A percentile compares a stretch with the other conserved stretches of the same genome.
phyloP scores from a whole-genome alignment of 768 basidiomycete species.

The Mycena rosella region DNA sequence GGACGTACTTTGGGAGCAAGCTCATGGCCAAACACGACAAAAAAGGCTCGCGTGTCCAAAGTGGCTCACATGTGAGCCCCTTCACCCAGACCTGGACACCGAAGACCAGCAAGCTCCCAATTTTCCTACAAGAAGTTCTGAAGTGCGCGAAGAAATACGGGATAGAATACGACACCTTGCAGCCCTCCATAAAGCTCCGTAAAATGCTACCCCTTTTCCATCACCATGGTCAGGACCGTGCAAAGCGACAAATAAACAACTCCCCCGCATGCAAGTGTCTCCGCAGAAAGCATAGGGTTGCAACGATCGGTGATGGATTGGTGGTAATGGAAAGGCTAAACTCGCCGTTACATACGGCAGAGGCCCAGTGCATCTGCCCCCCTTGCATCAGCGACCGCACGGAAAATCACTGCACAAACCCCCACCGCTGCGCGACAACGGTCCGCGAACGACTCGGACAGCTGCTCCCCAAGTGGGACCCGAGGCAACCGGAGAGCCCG shows the following conservation, averaged over 20 bases:
- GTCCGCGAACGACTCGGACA: background rate
- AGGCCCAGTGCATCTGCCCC: background rate
- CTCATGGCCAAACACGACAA: conserved; percentile 29
- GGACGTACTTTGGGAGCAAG: conserved; percentile 46
- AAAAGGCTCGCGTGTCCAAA: conserved; percentile 8
- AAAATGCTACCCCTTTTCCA: conserved; percentile 8
- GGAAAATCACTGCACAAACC: conserved; percentile 1
- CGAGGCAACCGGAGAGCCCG: background rate
- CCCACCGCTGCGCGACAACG: conserved; percentile 1
- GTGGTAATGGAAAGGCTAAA: background rate
- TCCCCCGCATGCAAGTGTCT: conserved; percentile 3
- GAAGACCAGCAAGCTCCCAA: conserved; percentile 15
- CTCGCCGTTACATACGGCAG: background rate
- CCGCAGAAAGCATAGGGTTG: background rate
- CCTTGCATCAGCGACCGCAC: background rate
- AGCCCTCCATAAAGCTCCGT: conserved; percentile 8
- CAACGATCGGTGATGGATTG: background rate
- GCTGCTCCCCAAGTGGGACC: conserved; percentile 17
- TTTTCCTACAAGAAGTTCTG: conserved; percentile 34
- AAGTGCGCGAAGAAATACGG: conserved; percentile 40
- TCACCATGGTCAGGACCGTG: background rate
- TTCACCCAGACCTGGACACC: conserved; percentile 47
- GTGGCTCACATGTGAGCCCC: conserved; percentile 25
- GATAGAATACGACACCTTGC: conserved; percentile 30
- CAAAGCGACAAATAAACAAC: conserved; percentile 1